Conservation (phyloP, 768 basidiomycete species). For the Omphalotus guepiniiformis region DNA sequence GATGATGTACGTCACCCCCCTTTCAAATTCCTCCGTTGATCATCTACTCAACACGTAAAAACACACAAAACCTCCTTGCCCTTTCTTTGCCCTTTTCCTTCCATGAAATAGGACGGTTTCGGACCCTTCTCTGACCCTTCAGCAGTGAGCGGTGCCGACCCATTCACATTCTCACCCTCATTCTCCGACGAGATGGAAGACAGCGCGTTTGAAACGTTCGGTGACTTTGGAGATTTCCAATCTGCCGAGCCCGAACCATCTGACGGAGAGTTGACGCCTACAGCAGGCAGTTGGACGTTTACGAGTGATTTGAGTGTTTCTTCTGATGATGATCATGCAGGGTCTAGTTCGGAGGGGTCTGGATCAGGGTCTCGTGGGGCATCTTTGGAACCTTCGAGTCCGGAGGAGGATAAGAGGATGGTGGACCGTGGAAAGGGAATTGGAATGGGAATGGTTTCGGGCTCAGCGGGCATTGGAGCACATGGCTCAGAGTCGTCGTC, state of each 20-base stretch:
- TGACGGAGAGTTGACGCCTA: constrained; percentile 54
- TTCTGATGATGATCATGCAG: not conserved
- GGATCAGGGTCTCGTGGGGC: too few species aligned
- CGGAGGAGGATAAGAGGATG: too few species aligned
- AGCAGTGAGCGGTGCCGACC: constrained; percentile 38
- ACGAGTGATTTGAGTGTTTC: constrained; percentile 35
- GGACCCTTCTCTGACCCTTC: constrained; percentile 77
- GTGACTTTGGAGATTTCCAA: constrained; percentile 78
- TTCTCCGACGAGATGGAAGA: constrained; percentile 61
- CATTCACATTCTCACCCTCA: constrained; percentile 55
- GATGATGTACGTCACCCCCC: not conserved
- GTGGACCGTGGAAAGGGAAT: too few species aligned
- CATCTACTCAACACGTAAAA: not conserved
- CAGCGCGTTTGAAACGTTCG: constrained; percentile 56
- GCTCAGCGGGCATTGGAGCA: too few species aligned
- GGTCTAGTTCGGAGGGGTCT: not conserved
- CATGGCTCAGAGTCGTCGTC: too few species aligned
- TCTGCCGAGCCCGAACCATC: constrained; percentile 33
- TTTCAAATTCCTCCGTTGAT: not conserved
- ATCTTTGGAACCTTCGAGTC: too few species aligned
- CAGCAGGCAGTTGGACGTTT: constrained; percentile 68
- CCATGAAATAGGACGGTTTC: constrained; percentile 54
- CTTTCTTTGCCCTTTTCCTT: constrained; percentile 4
- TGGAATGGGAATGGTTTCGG: too few species aligned
- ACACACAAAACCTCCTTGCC: too few species aligned